These are phyloP conservation scores for Trichoderma virens DNA, from an alignment of 495 filamentous ascomycete species.

Conservation along the genomic window DNA sequence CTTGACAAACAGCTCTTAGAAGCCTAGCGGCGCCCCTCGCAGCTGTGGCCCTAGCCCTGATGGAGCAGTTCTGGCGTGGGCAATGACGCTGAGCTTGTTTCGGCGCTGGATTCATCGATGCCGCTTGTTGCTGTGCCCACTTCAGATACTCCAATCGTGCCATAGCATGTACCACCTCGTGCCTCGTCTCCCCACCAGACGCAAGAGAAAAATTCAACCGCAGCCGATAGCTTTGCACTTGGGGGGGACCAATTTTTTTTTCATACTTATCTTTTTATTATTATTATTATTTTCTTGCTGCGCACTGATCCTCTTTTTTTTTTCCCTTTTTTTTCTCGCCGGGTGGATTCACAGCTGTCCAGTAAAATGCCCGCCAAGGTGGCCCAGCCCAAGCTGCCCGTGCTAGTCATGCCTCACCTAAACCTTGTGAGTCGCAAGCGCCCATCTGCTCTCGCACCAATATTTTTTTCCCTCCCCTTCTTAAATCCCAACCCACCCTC, in stretches of 20 bases:
- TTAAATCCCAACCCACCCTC: neutral
- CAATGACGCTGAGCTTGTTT: neutral
- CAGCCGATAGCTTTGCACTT: neutral
- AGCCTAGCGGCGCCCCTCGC: neutral
- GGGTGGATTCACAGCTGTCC: neutral
- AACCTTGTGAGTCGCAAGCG: neutral
- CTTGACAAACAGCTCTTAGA: neutral
- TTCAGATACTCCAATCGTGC: neutral
- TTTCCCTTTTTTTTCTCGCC: neutral
- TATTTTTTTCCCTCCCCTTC: neutral
- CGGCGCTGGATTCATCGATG: neutral
- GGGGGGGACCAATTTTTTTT: neutral
- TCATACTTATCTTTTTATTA: neutral
- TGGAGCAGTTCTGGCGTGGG: neutral
- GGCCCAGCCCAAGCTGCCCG: neutral
- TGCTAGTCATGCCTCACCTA: neutral
- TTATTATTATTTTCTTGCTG: neutral
- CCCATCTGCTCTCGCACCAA: neutral
- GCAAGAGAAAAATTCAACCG: neutral
- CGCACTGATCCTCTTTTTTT: too few species aligned
- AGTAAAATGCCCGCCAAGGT: neutral
- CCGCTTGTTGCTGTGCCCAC: neutral
- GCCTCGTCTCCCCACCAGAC: neutral
- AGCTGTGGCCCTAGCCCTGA: neutral
- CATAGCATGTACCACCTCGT: neutral